Conservation (phyloP, 75 land plant species). For the Selaginella moellendorffii region DNA sequence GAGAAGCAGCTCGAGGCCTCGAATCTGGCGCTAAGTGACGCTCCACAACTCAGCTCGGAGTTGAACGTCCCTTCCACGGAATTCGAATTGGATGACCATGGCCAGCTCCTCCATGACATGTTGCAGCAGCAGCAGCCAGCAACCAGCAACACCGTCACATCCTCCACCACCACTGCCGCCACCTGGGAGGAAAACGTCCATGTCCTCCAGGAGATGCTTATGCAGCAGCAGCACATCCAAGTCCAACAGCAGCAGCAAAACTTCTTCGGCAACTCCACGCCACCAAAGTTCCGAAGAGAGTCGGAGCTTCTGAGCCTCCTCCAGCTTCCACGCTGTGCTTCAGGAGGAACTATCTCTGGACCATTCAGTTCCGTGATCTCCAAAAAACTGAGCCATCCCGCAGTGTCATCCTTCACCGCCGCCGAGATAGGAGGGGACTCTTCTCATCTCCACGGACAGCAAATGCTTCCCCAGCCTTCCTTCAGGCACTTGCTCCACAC, state of each 20-base stretch:
- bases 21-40: neutral
- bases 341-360: constrained; percentile 8
- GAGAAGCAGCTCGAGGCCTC: constrained; percentile 10
- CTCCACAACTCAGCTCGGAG: neutral
- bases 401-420: too few relatives aligned
- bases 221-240: constrained; percentile 27
- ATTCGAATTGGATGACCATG: constrained; percentile 13
- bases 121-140: constrained; percentile 15
- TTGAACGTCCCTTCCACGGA: neutral
- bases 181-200: constrained; percentile 34
- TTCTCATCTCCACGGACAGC: constrained; percentile 8
- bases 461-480: constrained; percentile 6
- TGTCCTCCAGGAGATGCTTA: constrained; percentile 30
- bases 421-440: neutral
- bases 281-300: constrained; percentile 15
- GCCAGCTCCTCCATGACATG: constrained; percentile 15
- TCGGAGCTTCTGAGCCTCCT: constrained; percentile 31
- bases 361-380: constrained; percentile 9
- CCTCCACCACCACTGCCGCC: constrained; percentile 12
- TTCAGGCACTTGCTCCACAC: constrained; percentile 13
- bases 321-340: constrained; percentile 26
- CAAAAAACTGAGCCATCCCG: neutral
- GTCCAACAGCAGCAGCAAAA: constrained; percentile 20
- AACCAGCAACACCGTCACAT: neutral
- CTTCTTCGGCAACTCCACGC: neutral